These are phyloP conservation scores for Curvularia sp. DNA, from an alignment of 2,329 filamentous ascomycete species.

Conservation along the genomic window DNA sequence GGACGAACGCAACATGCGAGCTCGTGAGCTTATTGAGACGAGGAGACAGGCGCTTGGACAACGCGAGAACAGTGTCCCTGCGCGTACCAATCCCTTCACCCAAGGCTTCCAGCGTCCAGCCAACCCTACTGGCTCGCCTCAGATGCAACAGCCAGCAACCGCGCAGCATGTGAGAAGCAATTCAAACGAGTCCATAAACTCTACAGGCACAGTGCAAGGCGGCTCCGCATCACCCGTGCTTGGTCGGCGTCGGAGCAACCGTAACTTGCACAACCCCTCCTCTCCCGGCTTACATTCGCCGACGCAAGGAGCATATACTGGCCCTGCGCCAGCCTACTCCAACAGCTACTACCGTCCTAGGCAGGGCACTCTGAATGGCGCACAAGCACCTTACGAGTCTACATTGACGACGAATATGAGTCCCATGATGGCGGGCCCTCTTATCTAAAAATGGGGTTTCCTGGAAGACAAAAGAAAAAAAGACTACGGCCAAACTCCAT, in stretches of 20 bases:
- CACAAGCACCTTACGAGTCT: slow-evolving; percentile 35
- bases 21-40: slow-evolving; percentile 48
- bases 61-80: slow-evolving; percentile 32
- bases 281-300: slow-evolving; percentile 34
- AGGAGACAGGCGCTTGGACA: slow-evolving; percentile 43
- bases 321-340: slow-evolving; percentile 35
- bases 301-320: slow-evolving; percentile 32
- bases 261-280: slow-evolving; percentile 39
- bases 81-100: slow-evolving; percentile 48
- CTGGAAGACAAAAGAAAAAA: not conserved
- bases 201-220: slow-evolving; percentile 38
- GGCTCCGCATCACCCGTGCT: slow-evolving; percentile 40
- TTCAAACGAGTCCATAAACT: slow-evolving; percentile 45
- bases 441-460: slow-evolving; percentile 29
- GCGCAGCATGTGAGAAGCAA: slow-evolving; percentile 40
- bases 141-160: slow-evolving; percentile 19
- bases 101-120: slow-evolving; percentile 40
- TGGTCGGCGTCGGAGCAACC: slow-evolving; percentile 45
- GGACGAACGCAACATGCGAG: slow-evolving; percentile 45
- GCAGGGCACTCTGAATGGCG: slow-evolving; percentile 31
- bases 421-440: slow-evolving; percentile 44
- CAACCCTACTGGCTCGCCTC: slow-evolving; percentile 28
- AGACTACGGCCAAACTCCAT: not conserved
- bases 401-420: slow-evolving; percentile 37
- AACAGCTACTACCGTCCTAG: slow-evolving; percentile 42